Percentiles rank a stretch among this genome's conserved stretches.
phyloP scores from a whole-genome alignment of 352 stramenopile species.

The Peronospora belbahrii region DNA sequence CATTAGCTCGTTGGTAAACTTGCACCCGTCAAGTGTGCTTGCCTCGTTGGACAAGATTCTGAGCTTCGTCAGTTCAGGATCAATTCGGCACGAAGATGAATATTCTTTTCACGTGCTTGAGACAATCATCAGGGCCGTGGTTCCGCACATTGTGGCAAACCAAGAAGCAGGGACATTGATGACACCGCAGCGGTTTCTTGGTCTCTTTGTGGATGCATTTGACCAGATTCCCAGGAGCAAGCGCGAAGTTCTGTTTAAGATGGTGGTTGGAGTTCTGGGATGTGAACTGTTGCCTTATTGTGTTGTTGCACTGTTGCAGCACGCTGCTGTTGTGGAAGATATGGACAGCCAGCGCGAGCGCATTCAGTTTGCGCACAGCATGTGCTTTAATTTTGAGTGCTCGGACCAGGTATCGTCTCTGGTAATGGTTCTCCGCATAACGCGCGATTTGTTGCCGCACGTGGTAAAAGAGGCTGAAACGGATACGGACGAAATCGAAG shows the following conservation, averaged over 20 bases:
- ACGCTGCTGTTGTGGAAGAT: conserved; percentile 17
- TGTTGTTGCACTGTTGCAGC: conserved; percentile 48
- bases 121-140: conserved; percentile 72
- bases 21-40: conserved; percentile 67
- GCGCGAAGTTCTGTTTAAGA: conserved; percentile 51
- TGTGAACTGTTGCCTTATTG: conserved; percentile 44
- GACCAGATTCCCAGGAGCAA: conserved; percentile 55
- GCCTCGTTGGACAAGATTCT: conserved; percentile 74
- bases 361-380: conserved; percentile 53
- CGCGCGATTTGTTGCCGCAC: conserved; percentile 52
- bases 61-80: conserved; percentile 45
- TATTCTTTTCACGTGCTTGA: conserved; percentile 86
- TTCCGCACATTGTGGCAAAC: conserved; percentile 58
- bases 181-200: conserved; percentile 65
- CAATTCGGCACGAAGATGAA: conserved; percentile 69
- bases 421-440: conserved; percentile 51
- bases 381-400: conserved; percentile 53
- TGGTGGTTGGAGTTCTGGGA: conserved; percentile 53
- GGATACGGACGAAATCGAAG: conserved; percentile 64
- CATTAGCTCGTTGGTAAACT: conserved; percentile 66
- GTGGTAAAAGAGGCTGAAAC: conserved; percentile 67
- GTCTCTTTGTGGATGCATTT: conserved; percentile 69
- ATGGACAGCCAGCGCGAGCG: conserved; percentile 38
- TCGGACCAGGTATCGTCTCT: conserved; percentile 51
- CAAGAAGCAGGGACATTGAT: conserved; percentile 25